These are phyloP conservation scores for Alternaria triticina DNA, from an alignment of 2,329 filamentous ascomycete species.

Conservation along the genomic window DNA sequence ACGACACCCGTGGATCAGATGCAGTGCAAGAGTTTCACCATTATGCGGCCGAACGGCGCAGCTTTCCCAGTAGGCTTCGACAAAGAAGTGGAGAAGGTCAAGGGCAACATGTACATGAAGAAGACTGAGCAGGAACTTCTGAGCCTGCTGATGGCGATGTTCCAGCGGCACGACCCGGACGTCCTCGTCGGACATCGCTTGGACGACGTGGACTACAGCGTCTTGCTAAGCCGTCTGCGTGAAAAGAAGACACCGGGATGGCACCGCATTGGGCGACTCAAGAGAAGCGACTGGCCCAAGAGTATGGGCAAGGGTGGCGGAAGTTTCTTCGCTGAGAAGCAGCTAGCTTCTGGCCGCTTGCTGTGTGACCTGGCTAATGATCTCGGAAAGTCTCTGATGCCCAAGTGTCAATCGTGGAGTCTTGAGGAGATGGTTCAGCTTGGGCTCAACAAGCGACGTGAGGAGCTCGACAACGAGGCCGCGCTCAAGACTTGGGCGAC, in stretches of 20 bases:
- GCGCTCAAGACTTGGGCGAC: conserved; percentile 87
- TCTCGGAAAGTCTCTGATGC: conserved; percentile 95
- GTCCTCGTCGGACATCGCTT: conserved; percentile 92
- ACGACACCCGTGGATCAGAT: conserved; percentile 88
- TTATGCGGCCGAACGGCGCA: conserved; percentile 79
- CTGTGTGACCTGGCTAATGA: conserved; percentile 96
- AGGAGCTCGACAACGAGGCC: conserved; percentile 86
- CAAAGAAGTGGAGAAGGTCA: conserved; percentile 73
- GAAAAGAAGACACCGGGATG: conserved; percentile 93
- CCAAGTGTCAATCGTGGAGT: conserved; percentile 97
- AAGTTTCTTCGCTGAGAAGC: conserved; percentile 91
- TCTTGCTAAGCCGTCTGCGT: conserved; percentile 83
- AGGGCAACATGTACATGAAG: conserved; percentile 78
- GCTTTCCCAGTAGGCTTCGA: conserved; percentile 89
- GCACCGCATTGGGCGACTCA: conserved; percentile 89
- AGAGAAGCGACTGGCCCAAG: conserved; percentile 83
- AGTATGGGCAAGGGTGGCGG: conserved; percentile 85
- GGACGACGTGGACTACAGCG: conserved; percentile 96
- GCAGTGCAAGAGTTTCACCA: conserved; percentile 87
- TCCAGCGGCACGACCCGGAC: conserved; percentile 89
- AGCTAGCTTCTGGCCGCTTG: conserved; percentile 85
- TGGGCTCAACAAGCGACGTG: conserved; percentile 77
- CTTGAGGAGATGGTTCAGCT: conserved; percentile 96
- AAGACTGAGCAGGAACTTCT: conserved; percentile 86
- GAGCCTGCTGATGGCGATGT: conserved; percentile 85